Conservation (phyloP, 768 basidiomycete species). For the Dioszegia crocea region DNA sequence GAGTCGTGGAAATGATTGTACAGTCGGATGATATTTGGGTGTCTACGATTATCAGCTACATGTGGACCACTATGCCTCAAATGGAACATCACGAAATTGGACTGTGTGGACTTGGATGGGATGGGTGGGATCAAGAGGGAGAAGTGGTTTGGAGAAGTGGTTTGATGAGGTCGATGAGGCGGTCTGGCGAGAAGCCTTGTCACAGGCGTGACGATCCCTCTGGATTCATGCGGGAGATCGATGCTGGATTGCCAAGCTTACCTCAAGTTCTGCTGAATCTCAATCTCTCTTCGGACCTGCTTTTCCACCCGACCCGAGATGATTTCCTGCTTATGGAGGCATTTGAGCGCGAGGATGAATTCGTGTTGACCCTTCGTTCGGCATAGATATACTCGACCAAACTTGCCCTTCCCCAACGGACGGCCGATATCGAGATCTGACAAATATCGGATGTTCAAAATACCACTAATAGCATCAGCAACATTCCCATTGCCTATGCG, state of each 20-base stretch:
- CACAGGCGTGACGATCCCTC: no score
- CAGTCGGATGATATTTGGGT: constrained; percentile 87
- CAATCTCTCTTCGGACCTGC: constrained; percentile 94
- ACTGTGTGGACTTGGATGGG: no score
- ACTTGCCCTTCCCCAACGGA: constrained; percentile 97
- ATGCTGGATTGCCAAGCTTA: constrained; percentile 13
- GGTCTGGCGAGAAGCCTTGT: no score
- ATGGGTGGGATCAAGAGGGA: no score
- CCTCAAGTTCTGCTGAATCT: constrained; percentile 90
- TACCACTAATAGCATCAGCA: background rate
- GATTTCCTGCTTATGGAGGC: constrained; percentile 93
- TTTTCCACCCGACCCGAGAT: constrained; percentile 88
- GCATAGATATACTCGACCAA: constrained; percentile 97
- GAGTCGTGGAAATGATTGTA: constrained; percentile 98
- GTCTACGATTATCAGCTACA: constrained; percentile 52
- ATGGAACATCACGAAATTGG: no score
- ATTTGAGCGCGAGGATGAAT: constrained; percentile 95
- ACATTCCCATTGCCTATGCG: no score
- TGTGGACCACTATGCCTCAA: background rate
- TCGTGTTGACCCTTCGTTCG: constrained; percentile 80
- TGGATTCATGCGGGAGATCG: no score
- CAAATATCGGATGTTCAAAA: constrained; percentile 62
- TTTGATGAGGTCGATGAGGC: no score
- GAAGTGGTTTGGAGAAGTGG: no score
- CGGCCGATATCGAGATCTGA: constrained; percentile 89